Conservation (phyloP, 2,329 filamentous ascomycete genomes). For the Talaromyces rugulosus region DNA sequence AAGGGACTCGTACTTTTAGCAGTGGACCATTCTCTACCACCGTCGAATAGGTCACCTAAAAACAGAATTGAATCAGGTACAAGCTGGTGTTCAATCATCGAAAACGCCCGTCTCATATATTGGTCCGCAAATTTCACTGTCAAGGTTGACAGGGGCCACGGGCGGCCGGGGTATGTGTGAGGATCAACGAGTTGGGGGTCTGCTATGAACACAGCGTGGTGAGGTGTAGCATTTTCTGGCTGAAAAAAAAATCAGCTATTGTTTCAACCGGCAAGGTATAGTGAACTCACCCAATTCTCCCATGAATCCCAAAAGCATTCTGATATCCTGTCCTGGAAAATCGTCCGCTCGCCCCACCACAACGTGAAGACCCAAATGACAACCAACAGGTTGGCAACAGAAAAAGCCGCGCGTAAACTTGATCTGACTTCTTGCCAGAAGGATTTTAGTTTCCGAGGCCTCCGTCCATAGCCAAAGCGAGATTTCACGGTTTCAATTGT, state of each 20-base stretch:
- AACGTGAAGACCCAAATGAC: conserved; percentile 71
- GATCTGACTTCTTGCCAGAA: conserved; percentile 17
- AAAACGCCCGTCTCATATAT: conserved; percentile 80
- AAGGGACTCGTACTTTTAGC: conserved; percentile 56
- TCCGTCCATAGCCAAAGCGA: conserved; percentile 8
- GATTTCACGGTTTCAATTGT: conserved; percentile 10
- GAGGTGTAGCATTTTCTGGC: conserved; percentile 73
- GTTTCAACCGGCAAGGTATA: not conserved
- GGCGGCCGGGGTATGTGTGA: conserved; percentile 86
- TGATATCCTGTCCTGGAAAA: conserved; percentile 67
- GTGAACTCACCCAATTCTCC: conserved; percentile 77
- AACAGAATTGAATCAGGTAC: conserved; percentile 88
- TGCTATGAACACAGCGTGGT: conserved; percentile 78
- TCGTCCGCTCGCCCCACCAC: conserved; percentile 79
- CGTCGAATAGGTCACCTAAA: conserved; percentile 91
- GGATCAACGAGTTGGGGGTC: conserved; percentile 91
- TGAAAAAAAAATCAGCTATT: conserved; percentile 33
- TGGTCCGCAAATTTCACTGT: conserved; percentile 77
- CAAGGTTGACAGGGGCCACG: conserved; percentile 64
- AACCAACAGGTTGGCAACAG: conserved; percentile 62
- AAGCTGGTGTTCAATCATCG: conserved; percentile 68
- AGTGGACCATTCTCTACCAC: conserved; percentile 91
- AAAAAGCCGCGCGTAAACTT: conserved; percentile 21
- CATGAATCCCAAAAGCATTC: conserved; percentile 78
- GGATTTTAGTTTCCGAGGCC: conserved; percentile 10